phyloP scores from a whole-genome alignment of 2,329 filamentous ascomycete species.

The Beauveria medogensis region DNA sequence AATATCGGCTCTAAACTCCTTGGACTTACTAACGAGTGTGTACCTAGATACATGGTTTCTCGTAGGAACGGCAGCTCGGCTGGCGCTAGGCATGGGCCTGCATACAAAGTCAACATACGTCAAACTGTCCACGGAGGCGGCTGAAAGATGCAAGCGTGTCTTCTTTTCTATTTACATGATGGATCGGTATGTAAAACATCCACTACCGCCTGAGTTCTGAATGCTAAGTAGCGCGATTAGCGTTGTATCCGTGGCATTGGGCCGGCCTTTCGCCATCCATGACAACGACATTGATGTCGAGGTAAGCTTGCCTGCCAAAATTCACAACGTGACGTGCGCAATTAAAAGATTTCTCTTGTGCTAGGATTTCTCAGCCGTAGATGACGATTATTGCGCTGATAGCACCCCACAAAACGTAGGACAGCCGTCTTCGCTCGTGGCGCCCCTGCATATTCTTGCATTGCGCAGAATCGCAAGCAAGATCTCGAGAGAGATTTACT shows the following conservation, averaged over 20 bases:
- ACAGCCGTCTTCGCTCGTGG: too few relatives aligned
- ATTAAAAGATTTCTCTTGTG: too few relatives aligned
- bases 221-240: neutral
- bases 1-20: neutral
- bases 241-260: neutral
- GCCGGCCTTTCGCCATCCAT: neutral
- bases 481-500: too few relatives aligned
- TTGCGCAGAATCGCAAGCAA: too few relatives aligned
- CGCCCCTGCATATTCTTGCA: too few relatives aligned
- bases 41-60: slow-evolving; percentile 37
- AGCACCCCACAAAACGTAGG: too few relatives aligned
- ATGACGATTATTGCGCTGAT: too few relatives aligned
- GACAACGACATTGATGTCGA: neutral
- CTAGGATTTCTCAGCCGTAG: too few relatives aligned
- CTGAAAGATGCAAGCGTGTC: slow-evolving; percentile 31
- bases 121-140: slow-evolving; percentile 22
- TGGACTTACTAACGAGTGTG: too few relatives aligned
- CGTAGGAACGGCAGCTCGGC: slow-evolving; percentile 33
- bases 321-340: too few relatives aligned
- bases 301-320: too few relatives aligned
- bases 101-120: slow-evolving; percentile 29
- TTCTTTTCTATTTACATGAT: slow-evolving; percentile 43
- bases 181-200: slow-evolving; percentile 27
- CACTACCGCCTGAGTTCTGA: neutral
- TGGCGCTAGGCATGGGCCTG: slow-evolving; percentile 36